Conservation (phyloP, 2,329 filamentous ascomycete species). For the Westerdykella ornata region DNA sequence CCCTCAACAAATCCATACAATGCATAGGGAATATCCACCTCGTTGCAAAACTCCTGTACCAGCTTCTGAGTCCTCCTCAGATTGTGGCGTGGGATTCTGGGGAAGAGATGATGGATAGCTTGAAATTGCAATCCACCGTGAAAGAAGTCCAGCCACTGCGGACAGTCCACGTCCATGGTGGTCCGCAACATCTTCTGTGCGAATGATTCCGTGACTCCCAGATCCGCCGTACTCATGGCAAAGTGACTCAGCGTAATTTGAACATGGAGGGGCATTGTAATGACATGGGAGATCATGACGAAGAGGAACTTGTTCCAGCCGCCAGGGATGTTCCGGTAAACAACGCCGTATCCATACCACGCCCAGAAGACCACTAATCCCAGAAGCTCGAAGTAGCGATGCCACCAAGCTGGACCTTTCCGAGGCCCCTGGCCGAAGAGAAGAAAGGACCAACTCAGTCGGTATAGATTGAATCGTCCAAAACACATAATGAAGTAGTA, state of each 20-base stretch:
- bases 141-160: conserved; percentile 63
- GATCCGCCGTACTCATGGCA: conserved; percentile 61
- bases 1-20: conserved; percentile 57
- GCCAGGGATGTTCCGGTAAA: conserved; percentile 55
- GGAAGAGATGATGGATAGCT: conserved; percentile 63
- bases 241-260: conserved; percentile 69
- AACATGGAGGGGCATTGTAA: conserved; percentile 62
- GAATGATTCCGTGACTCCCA: conserved; percentile 60
- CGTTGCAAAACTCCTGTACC: conserved; percentile 58
- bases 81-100: conserved; percentile 62
- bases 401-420: conserved; percentile 60
- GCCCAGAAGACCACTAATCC: conserved; percentile 62
- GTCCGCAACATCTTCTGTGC: conserved; percentile 63
- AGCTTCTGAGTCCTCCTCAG: conserved; percentile 54
- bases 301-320: conserved; percentile 54
- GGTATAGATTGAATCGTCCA: conserved; percentile 66
- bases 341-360: conserved; percentile 59
- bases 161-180: conserved; percentile 69
- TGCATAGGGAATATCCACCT: conserved; percentile 57
- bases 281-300: conserved; percentile 57
- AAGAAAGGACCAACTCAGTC: conserved; percentile 60
- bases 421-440: conserved; percentile 49
- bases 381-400: conserved; percentile 58
- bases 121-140: conserved; percentile 70
- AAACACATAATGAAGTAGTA: conserved; percentile 64